These are phyloP conservation scores for Casuarina glauca DNA, from an alignment of 306 rosid genomes.

Conservation along the genomic window DNA sequence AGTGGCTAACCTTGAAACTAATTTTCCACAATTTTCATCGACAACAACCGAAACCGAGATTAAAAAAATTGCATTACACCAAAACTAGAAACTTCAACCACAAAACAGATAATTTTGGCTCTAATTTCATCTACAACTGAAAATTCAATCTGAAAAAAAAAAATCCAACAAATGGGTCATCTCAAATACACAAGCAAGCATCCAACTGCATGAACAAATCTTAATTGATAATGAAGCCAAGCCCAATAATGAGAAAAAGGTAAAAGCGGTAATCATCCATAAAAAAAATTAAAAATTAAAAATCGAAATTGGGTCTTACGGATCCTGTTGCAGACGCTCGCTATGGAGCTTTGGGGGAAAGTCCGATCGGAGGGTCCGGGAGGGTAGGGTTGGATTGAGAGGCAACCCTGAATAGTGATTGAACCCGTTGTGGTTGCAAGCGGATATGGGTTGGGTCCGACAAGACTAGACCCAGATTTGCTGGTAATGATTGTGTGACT, in stretches of 20 bases:
- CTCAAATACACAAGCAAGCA: conserved; percentile 6
- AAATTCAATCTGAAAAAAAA: not conserved
- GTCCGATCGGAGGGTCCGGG: conserved; percentile 52
- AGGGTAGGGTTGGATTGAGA: conserved; percentile 40
- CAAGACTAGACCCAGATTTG: conserved; percentile 18
- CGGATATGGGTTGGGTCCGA: conserved; percentile 57
- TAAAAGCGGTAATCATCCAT: not conserved
- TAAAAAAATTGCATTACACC: not conserved
- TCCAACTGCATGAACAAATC: not conserved
- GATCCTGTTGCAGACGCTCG: conserved; percentile 2
- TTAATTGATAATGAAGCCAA: not conserved
- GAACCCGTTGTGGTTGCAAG: conserved; percentile 43
- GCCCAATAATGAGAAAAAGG: not conserved
- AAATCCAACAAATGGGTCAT: conserved; percentile 9
- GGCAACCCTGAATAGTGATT: conserved; percentile 20
- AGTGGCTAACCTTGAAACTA: conserved; percentile 8
- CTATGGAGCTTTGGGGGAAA: not conserved
- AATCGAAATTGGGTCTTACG: conserved; percentile 26
- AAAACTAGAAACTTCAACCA: not conserved
- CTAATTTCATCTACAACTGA: not conserved
- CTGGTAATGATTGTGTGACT: not conserved
- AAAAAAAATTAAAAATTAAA: not conserved
- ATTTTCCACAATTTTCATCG: not conserved
- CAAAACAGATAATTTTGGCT: not conserved
- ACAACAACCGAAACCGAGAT: conserved; percentile 7